phyloP scores from a whole-genome alignment of 768 basidiomycete genomes.

The Amanita muscaria region DNA sequence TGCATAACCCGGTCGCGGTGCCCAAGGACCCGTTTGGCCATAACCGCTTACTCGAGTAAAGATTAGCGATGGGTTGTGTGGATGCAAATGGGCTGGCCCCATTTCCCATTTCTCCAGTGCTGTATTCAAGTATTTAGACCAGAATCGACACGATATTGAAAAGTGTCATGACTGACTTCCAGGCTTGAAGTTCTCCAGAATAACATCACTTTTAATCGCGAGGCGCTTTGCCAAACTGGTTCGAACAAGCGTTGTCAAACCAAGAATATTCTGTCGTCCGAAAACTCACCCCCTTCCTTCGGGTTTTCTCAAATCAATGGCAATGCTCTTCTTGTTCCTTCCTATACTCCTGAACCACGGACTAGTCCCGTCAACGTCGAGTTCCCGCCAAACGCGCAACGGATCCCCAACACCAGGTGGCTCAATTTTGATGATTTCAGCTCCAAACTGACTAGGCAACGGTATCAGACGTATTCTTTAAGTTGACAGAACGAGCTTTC shows the following conservation, averaged over 20 bases:
- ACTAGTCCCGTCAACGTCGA: conserved; percentile 61
- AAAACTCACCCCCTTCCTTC: conserved; percentile 38
- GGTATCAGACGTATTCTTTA: not conserved
- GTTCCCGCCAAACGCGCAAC: conserved; percentile 61
- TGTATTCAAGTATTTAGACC: conserved; percentile 16
- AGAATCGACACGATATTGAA: not conserved
- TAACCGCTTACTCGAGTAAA: conserved; percentile 83
- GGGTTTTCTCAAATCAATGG: conserved; percentile 51
- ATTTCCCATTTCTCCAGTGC: conserved; percentile 66
- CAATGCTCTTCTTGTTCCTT: conserved; percentile 68
- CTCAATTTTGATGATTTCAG: conserved; percentile 67
- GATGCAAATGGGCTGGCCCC: conserved; percentile 48
- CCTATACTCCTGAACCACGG: conserved; percentile 70
- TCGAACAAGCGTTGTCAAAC: not conserved
- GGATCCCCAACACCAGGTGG: conserved; percentile 57
- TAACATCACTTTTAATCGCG: conserved; percentile 55
- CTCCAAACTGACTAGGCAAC: conserved; percentile 51
- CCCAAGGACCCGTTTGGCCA: conserved; percentile 70
- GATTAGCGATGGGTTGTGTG: conserved; percentile 80
- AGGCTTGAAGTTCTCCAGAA: conserved; percentile 68
- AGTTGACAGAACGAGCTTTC: conserved; percentile 5
- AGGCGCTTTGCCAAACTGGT: conserved; percentile 51
- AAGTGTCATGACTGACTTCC: conserved; percentile 41
- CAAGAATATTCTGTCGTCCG: not conserved
- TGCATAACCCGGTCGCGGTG: conserved; percentile 60